These are phyloP conservation scores for Cruciata laevipes DNA, from an alignment of 257 asterid genomes.

Conservation along the genomic window DNA sequence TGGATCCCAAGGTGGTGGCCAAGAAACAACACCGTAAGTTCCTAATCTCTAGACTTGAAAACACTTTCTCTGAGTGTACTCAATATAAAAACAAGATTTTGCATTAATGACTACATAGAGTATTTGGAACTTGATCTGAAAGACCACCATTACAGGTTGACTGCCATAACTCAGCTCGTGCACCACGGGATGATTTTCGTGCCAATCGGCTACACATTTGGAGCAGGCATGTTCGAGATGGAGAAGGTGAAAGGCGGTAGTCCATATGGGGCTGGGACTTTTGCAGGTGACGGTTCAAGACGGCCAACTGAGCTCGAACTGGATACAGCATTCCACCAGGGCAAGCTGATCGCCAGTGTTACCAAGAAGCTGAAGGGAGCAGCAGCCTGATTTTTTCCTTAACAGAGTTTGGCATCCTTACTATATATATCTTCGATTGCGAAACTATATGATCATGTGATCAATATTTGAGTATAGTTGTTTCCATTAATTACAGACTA, in stretches of 20 bases:
- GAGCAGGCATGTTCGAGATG: slow-evolving; percentile 81
- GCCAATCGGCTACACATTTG: slow-evolving; percentile 69
- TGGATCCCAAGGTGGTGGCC: slow-evolving; percentile 87
- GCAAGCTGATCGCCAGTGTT: slow-evolving; percentile 25
- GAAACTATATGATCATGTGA: background rate
- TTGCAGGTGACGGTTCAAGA: slow-evolving; percentile 61
- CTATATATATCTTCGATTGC: slow-evolving; percentile 13
- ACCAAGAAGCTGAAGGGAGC: slow-evolving; percentile 36
- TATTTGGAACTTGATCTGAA: background rate
- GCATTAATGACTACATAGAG: background rate
- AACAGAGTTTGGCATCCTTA: slow-evolving; percentile 5
- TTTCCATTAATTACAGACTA: slow-evolving; percentile 4
- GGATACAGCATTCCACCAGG: slow-evolving; percentile 38
- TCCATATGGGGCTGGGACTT: slow-evolving; percentile 86
- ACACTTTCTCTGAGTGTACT: background rate
- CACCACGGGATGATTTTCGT: slow-evolving; percentile 79
- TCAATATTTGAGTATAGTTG: slow-evolving; percentile 7
- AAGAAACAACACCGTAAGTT: slow-evolving; percentile 70
- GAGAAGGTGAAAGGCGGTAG: slow-evolving; percentile 82
- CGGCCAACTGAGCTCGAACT: slow-evolving; percentile 34
- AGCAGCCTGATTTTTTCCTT: slow-evolving; percentile 19
- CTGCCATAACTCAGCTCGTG: slow-evolving; percentile 74
- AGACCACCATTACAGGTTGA: slow-evolving; percentile 33
- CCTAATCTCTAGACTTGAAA: background rate
- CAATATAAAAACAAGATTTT: background rate